Percentiles rank a stretch among this genome's conserved stretches.
Evolutionary conservation across 2,329 filamentous ascomycete species (phyloP).

Genomic region (Pseudocercospora fuligena): DNA sequence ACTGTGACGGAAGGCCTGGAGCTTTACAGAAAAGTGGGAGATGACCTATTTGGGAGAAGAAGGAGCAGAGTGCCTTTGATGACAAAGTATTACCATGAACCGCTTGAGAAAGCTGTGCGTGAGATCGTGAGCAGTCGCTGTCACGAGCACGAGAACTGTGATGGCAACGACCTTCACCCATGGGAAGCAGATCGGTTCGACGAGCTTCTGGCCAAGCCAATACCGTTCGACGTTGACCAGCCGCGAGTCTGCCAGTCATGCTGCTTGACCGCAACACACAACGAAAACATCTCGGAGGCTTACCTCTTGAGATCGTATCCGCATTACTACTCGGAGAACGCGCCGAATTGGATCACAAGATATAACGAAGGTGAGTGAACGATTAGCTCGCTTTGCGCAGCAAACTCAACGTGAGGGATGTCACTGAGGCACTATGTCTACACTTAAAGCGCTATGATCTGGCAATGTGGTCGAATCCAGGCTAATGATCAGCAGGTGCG

Average conservation of each 20-base stretch:
- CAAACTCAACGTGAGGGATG: background rate
- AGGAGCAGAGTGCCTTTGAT: slow-evolving; percentile 51
- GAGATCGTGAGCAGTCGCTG: slow-evolving; percentile 52
- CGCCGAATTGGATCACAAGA: slow-evolving; percentile 49
- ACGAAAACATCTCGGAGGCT: slow-evolving; percentile 52
- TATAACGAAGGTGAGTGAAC: slow-evolving; percentile 51
- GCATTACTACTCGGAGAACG: slow-evolving; percentile 48
- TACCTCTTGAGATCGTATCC: slow-evolving; percentile 56
- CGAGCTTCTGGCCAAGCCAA: slow-evolving; percentile 24
- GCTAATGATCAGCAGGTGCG: slow-evolving; percentile 28
- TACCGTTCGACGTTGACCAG: slow-evolving; percentile 38
- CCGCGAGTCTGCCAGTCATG: slow-evolving; percentile 46
- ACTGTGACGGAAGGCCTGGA: slow-evolving; percentile 54
- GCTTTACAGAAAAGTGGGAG: slow-evolving; percentile 53
- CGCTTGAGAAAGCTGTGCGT: slow-evolving; percentile 53
- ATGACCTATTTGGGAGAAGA: slow-evolving; percentile 54
- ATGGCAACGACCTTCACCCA: slow-evolving; percentile 53
- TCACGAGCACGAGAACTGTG: slow-evolving; percentile 48
- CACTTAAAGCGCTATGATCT: background rate
- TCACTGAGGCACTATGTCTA: background rate
- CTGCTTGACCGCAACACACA: slow-evolving; percentile 56
- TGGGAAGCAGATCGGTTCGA: slow-evolving; percentile 40
- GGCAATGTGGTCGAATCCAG: background rate
- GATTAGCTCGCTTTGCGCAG: background rate
- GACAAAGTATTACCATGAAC: slow-evolving; percentile 57